phyloP scores from a whole-genome alignment of 73 alveolate species.

The Paramecium bursaria region DNA sequence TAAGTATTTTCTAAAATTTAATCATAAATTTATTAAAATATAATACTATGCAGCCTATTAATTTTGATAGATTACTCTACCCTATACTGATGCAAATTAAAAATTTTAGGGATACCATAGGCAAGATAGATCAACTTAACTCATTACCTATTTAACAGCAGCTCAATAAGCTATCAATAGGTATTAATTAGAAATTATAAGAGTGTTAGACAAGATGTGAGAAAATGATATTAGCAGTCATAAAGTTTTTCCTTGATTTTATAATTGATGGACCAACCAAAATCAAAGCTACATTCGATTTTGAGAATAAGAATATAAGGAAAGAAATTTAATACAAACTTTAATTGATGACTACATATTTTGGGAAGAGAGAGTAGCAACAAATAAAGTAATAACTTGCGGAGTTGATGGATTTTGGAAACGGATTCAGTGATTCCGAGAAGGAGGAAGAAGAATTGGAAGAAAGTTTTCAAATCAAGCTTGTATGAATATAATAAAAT shows the following conservation, averaged over 20 bases:
- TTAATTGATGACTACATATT: background rate
- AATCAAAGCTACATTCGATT: background rate
- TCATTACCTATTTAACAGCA: no score
- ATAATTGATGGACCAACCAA: slow-evolving; percentile 43
- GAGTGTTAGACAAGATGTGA: slow-evolving; percentile 34
- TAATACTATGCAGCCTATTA: no score
- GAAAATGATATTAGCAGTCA: background rate
- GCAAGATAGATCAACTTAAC: no score
- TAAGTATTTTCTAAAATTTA: no score
- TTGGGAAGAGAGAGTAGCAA: background rate
- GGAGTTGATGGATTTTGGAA: background rate
- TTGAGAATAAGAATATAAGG: background rate
- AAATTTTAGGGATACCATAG: no score
- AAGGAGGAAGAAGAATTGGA: slow-evolving; percentile 16
- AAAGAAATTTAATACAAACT: background rate
- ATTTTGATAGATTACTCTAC: no score
- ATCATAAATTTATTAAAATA: no score
- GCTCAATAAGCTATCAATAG: no score
- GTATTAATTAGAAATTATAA: background rate
- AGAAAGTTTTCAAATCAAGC: slow-evolving; percentile 47
- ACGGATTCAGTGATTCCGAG: slow-evolving; percentile 30
- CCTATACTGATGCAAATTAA: no score
- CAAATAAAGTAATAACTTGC: background rate
- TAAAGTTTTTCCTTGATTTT: slow-evolving; percentile 25
- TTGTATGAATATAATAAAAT: slow-evolving; percentile 1